Conservation (phyloP, 805 yeast genomes). For the Suhomyces vadensis region DNA sequence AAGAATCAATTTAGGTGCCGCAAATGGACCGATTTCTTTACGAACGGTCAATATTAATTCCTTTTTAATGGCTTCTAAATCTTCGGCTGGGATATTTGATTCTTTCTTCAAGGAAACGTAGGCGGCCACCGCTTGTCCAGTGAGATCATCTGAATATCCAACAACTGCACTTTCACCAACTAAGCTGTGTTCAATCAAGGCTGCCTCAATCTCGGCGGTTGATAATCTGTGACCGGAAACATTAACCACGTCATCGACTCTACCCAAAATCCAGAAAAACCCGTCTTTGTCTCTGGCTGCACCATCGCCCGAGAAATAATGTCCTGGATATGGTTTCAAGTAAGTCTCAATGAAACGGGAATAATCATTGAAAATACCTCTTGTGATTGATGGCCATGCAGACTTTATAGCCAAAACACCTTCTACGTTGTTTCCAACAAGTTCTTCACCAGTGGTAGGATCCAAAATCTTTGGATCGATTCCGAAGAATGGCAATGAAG, state of each 20-base stretch:
- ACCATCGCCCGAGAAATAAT: slow-evolving; percentile 97
- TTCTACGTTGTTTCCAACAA: slow-evolving; percentile 86
- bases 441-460: slow-evolving; percentile 86
- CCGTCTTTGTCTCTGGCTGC: slow-evolving; percentile 98
- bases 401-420: slow-evolving; percentile 90
- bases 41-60: slow-evolving; percentile 86
- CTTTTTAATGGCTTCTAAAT: slow-evolving; percentile 60
- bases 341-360: slow-evolving; percentile 86
- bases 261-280: slow-evolving; percentile 95
- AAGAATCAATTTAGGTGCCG: slow-evolving; percentile 88
- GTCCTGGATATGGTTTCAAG: slow-evolving; percentile 88
- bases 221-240: slow-evolving; percentile 97
- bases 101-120: slow-evolving; percentile 79
- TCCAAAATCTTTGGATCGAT: slow-evolving; percentile 87
- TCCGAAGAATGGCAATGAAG: slow-evolving; percentile 96
- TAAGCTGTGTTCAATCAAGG: slow-evolving; percentile 71
- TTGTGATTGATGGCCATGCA: slow-evolving; percentile 99
- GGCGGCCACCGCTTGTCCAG: slow-evolving; percentile 97
- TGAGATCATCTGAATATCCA: slow-evolving; percentile 90
- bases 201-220: slow-evolving; percentile 98
- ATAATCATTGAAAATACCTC: slow-evolving; percentile 91
- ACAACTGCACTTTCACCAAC: slow-evolving; percentile 97
- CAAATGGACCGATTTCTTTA: slow-evolving; percentile 90
- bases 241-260: slow-evolving; percentile 98
- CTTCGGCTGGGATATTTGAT: slow-evolving; percentile 34